Evolutionary conservation across 441 rosid species (phyloP).

Genomic region (Arabidopsis hybrid): DNA sequence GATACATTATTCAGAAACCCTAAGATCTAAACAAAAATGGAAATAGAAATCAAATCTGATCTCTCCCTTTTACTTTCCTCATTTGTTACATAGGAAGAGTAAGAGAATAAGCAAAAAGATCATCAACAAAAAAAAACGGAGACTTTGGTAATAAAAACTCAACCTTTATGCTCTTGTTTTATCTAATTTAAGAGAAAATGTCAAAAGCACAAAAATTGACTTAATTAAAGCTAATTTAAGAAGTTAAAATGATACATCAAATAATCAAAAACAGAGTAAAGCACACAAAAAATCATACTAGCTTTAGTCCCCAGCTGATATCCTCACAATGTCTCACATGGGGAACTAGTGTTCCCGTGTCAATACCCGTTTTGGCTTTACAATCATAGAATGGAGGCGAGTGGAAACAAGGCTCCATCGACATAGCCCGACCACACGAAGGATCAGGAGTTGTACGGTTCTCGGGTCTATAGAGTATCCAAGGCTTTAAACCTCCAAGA

Average conservation of each 20-base stretch:
- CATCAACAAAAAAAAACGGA: conserved; percentile 21
- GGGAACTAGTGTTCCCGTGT: conserved; percentile 70
- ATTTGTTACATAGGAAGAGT: conserved; percentile 14
- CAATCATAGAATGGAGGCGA: conserved; percentile 90
- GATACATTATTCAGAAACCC: conserved; percentile 39
- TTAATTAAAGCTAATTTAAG: conserved; percentile 33
- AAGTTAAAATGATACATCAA: conserved; percentile 21
- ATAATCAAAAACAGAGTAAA: conserved; percentile 7
- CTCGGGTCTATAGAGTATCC: conserved; percentile 81
- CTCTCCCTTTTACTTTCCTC: conserved; percentile 13
- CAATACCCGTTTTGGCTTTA: conserved; percentile 67
- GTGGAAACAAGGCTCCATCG: conserved; percentile 93
- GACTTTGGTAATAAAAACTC: conserved; percentile 30
- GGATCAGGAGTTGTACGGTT: conserved; percentile 73
- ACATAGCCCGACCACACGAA: conserved; percentile 71
- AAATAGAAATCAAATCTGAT: conserved; percentile 25
- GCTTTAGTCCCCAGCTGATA: conserved; percentile 88
- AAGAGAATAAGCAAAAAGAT: conserved; percentile 18
- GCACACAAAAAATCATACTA: conserved; percentile 49
- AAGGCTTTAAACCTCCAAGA: conserved; percentile 81
- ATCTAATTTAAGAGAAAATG: conserved; percentile 34
- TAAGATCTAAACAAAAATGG: conserved; percentile 19
- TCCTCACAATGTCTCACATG: conserved; percentile 89
- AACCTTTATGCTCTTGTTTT: conserved; percentile 26
- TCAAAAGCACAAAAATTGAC: conserved; percentile 24